A percentile compares a stretch with the other conserved stretches of the same genome.
phyloP scores from a whole-genome alignment of 1,284 basidiomycete genomes.

The Microbotryum lychnidis-dioicae region DNA sequence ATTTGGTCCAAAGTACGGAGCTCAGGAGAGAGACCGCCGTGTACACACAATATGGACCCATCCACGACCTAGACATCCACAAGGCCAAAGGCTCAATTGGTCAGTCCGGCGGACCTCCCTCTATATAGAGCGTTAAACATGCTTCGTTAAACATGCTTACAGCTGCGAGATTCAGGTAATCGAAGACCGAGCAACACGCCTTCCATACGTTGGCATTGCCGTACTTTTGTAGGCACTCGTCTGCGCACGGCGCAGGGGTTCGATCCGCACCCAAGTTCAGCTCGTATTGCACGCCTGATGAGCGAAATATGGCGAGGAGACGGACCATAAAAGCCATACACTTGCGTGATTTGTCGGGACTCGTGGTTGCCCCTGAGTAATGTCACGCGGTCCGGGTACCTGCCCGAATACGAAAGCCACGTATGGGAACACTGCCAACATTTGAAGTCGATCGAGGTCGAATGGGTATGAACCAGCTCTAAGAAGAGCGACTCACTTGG shows the following conservation, averaged over 20 bases:
- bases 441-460: no score
- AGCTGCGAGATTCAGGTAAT: slow-evolving; percentile 86
- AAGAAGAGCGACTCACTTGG: slow-evolving; percentile 52
- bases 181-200: slow-evolving; percentile 89
- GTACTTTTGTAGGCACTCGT: slow-evolving; percentile 95
- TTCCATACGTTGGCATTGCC: slow-evolving; percentile 92
- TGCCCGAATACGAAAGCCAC: slow-evolving; percentile 36
- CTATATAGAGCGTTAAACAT: no score
- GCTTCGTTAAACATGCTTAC: slow-evolving; percentile 48
- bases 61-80: slow-evolving; percentile 67
- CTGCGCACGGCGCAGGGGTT: slow-evolving; percentile 43
- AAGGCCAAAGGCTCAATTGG: no score
- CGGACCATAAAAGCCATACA: slow-evolving; percentile 94
- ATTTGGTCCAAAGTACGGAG: slow-evolving; percentile 88
- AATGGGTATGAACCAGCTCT: background rate
- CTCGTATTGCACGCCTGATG: background rate
- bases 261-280: no score
- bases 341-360: slow-evolving; percentile 91
- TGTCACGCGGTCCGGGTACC: slow-evolving; percentile 87
- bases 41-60: slow-evolving; percentile 80
- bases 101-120: no score
- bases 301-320: background rate
- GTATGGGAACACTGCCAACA: background rate
- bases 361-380: slow-evolving; percentile 91
- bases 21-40: slow-evolving; percentile 85